Base-by-base conservation (phyloP, 2,329 filamentous ascomycete genomes). In the Neonectria sp. region DNA sequence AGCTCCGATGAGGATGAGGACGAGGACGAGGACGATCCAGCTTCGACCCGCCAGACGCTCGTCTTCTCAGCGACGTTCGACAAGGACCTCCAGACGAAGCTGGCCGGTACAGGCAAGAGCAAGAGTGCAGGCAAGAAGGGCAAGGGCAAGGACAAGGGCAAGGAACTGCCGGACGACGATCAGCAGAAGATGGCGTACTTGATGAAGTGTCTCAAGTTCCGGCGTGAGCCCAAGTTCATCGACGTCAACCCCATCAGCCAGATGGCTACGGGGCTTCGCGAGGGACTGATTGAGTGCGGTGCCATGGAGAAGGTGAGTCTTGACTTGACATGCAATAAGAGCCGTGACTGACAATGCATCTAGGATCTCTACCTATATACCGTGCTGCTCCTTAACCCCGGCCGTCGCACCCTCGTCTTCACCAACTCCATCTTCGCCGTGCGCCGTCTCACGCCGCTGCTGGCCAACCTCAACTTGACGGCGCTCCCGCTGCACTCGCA, bases 61-160 rank as follows among this genome's bases (percentile, higher is more conserved):
- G 94, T 99, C 24, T 99, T 99, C 80, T 98, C 96, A 0, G 96
- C 96, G 0, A 99, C 96, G 0, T 97, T 99, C 80, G 93, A 97
- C 78, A 95, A 95, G 76, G 91, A 92, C 1, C 83, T 99, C 33
- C 95, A 98, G 78, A 93, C 95, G 74, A 98, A 98, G 79, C 87
- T 99, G 13, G 90, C 93, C 63, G 55, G 52, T 46, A 69, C 70
- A 25, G 24, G 56, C 58, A 73, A 70, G 65, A 64, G 7, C 8
- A 45, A 45, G 17, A 45, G 40, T 24, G 40, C n/a, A 24, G 40
- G 40, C n/a, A 45, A 45, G n/a, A 45, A 45, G n/a, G 93, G 94
- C 29, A 97, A 95, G 79, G 86, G 88, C 24, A 90, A 89, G 63
- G 55, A 49, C 37, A 69, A 71, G 25, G 24, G 55, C 56, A 73